Base-by-base conservation (phyloP, 2,329 filamentous ascomycete species). In the Neoarthrinium moseri region DNA sequence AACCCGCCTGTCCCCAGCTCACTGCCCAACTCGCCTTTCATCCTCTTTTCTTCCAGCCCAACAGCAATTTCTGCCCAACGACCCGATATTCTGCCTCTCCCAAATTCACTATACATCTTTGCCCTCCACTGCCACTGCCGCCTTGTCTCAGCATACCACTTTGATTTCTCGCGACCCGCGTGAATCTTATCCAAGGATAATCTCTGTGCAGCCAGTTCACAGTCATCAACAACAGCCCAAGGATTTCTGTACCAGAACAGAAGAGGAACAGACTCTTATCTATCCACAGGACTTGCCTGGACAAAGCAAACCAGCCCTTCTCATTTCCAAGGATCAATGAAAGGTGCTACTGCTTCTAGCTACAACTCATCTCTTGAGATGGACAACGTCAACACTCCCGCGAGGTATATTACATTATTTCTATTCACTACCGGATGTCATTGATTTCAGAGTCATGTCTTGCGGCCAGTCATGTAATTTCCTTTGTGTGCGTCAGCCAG, bases 331-430 rank as follows among this genome's bases (percentile, higher is more conserved):
- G 24, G 37, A 40, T n/a, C 15, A 40, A 35, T 23, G 22, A 35
- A 22, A 22, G 29, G 41, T 63, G 63, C 74, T 66, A 65, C 71
- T 64, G 63, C 72, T 64, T 61, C 77, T 63, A 71, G 71, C 67
- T 79, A 71, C 71, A 77, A 70, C 59, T 70, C 59, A 47, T 56
- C 72, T 59, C 62, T 73, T 67, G 76, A 80, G 62, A 73, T 80
- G 68, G 76, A 80, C 65, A 77, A 81, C 68, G 75, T 78, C 67
- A 73, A 78, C 63, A 77, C 75, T 61, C 74, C 80, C 63, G 72
- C 76, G 71, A 83, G 79, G 79, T 83, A 83, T 71, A 69, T 70
- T 71, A 64, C 62, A 62, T 70, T 79, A 74, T 73, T 73, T 74
- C 71, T 65, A 65, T 72, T 70, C 64, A 59, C 64, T 63, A 56